phyloP scores from a whole-genome alignment of 805 yeast genomes.

The Ogataea corticis region DNA sequence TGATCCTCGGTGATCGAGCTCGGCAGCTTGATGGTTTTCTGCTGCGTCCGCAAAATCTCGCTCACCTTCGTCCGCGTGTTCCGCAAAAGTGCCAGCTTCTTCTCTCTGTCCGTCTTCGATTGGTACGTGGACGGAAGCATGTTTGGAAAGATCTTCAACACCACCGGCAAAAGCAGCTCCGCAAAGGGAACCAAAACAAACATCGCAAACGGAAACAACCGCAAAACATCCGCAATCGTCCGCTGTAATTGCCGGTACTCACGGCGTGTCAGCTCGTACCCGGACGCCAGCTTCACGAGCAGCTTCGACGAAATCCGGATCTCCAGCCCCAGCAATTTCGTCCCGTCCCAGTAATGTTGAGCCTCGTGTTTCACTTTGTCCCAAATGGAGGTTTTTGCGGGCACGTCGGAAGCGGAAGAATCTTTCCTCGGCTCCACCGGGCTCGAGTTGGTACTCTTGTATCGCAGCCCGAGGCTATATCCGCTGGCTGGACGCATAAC shows the following conservation, averaged over 20 bases:
- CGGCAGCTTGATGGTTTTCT: conserved; percentile 69
- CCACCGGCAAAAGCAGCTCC: conserved; percentile 86
- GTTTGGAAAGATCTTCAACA: conserved; percentile 87
- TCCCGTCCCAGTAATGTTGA: conserved; percentile 91
- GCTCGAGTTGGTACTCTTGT: neutral
- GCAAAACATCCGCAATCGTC: conserved; percentile 78
- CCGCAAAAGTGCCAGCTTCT: conserved; percentile 52
- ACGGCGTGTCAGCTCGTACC: conserved; percentile 89
- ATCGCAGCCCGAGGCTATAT: neutral
- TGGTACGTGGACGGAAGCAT: conserved; percentile 91
- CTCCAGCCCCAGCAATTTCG: conserved; percentile 88
- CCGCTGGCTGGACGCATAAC: neutral
- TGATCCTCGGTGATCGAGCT: conserved; percentile 69
- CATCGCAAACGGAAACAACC: conserved; percentile 89
- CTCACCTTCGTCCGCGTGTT: conserved; percentile 64
- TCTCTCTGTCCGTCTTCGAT: conserved; percentile 55
- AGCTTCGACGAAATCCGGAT: conserved; percentile 80
- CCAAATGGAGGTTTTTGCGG: conserved; percentile 63
- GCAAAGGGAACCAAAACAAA: conserved; percentile 92
- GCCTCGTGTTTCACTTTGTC: conserved; percentile 85
- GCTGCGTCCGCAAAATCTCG: conserved; percentile 62
- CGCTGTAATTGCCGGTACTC: conserved; percentile 86
- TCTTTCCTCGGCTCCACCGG: too few relatives aligned
- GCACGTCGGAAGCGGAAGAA: too few relatives aligned
- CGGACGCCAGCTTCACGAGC: conserved; percentile 76